Base-by-base conservation (phyloP, 1,284 basidiomycete genomes). In the Moesziomyces globuligerus region DNA sequence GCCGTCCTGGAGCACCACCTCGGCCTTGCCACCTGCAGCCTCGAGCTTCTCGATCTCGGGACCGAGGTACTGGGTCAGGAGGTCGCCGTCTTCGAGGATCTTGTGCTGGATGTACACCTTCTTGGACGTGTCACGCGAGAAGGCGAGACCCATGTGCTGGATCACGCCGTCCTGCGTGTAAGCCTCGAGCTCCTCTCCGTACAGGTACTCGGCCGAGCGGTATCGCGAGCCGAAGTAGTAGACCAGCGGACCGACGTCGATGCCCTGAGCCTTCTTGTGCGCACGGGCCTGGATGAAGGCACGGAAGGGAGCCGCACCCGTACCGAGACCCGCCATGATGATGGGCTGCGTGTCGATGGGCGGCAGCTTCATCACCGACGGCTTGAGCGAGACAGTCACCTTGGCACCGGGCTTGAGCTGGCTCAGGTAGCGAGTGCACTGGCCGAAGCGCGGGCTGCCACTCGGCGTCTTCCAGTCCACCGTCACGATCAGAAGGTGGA, bases 71-170 rank as follows among this genome's bases (percentile, higher is more conserved):
- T 87, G 84, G 51, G 89, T 90, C 34, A 98, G 87, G 48, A 86
- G 85, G 75, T 89, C 86, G 39, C 90, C 90, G 83, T 98, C 93
- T 82, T 95, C 90, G 57, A 89, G 85, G 91, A 98, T 98, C 87
- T 93, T 94, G 86, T 98, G 92, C 84, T 98, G 95, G 81, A 98
- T 98, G 85, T 98, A 98, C 44, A 96, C 90, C 85, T 98, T 98
- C 83, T 90, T 76, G 55, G 88, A 88, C 5, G 90, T 89, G 83
- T 98, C 96, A 74, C 96, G 90, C 42, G 95, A 98, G 87, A 98
- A 98, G 23, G 96, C 96, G 45, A 98, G 87, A 23, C 96, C 94
- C 25, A 93, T 90, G 76, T 90, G 90, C 29, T 91, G 89, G 83
- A 98, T 90, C 66, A 94, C 86, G 45, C 90, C 89, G 74, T 93